Base-by-base conservation (phyloP, 257 asterid species). In the Plectranthus barbatus region DNA sequence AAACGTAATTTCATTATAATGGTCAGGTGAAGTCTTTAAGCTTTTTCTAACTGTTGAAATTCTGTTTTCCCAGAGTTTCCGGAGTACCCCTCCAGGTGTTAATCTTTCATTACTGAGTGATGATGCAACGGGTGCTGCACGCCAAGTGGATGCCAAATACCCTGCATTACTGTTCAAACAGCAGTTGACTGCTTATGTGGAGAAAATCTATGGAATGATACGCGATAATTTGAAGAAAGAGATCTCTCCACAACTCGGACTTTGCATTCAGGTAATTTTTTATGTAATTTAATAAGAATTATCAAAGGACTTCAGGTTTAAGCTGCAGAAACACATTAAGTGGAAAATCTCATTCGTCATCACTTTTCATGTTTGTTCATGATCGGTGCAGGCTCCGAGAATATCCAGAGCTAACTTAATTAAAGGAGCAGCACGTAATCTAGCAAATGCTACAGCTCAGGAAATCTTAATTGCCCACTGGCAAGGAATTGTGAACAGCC, bases 141-240 rank as follows among this genome's bases (percentile, higher is more conserved):
- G 84, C 62, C 96, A 87, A 77, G 97, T 93, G 72, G 99, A 93
- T 76, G 99, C 99, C 66, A 93, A 90, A 62, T 93, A 93, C 86
- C 99, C 99, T 29, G 97, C 99, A 14, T 78, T 93, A 69, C 84
- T 92, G 53, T 92, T 92, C 73, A 92, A 88, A 65, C 96, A 88
- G 71, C 96, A 88, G 74, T 71, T 88, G 62, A 86, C 97, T 41
- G 97, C 97, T 55, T 89, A 83, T 73, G 95, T 86, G 44, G 97
- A 89, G 71, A 89, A 89, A 76, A 86, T 86, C 54, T 89, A 86
- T 60, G 97, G 97, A 66, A 86, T 89, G 91, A 78, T 89, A 19
- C 91, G 97, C 7, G 97, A 89, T 73, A 89, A 89, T 74, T 70
- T 89, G 76, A 89, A 89, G 78, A 89, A 89, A 73, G 97, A 89